Conservation (phyloP, 805 yeast genomes). For the Cyberlindnera suaveolens region DNA sequence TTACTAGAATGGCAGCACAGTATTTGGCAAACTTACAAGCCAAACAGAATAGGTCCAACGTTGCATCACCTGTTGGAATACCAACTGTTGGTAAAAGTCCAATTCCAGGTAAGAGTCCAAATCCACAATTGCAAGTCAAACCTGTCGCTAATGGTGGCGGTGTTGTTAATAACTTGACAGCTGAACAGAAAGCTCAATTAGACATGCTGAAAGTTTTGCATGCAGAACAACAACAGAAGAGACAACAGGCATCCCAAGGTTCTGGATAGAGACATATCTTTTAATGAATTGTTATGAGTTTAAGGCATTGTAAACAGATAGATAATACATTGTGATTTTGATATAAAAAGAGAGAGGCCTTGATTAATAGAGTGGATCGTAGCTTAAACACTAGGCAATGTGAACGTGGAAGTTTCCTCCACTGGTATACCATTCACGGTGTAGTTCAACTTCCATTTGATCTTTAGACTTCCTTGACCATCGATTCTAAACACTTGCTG, state of each 20-base stretch:
- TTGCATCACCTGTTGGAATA: slow-evolving; percentile 1
- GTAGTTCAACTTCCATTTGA: slow-evolving; percentile 72
- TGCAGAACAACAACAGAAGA: slow-evolving; percentile 23
- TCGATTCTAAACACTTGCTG: slow-evolving; percentile 43
- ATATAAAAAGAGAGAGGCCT: too few species aligned
- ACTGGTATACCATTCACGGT: slow-evolving; percentile 37
- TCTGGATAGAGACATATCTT: background rate
- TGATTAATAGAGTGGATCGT: background rate
- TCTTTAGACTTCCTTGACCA: slow-evolving; percentile 40
- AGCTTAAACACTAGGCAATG: slow-evolving; percentile 23
- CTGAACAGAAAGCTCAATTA: slow-evolving; percentile 26
- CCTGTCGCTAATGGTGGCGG: slow-evolving; percentile 14
- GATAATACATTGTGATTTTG: background rate
- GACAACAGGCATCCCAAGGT: slow-evolving; percentile 13
- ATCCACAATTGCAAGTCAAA: slow-evolving; percentile 6
- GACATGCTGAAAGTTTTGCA: slow-evolving; percentile 22
- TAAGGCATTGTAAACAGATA: background rate
- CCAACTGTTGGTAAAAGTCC: too few species aligned
- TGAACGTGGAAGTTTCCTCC: slow-evolving; percentile 54
- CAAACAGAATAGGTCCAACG: slow-evolving; percentile 6
- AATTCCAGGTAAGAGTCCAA: too few species aligned
- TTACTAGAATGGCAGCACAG: slow-evolving; percentile 58
- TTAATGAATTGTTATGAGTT: too few species aligned
- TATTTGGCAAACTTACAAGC: slow-evolving; percentile 51
- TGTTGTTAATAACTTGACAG: slow-evolving; percentile 11